Conservation (phyloP, 768 basidiomycete genomes). For the Auricularia cornea region DNA sequence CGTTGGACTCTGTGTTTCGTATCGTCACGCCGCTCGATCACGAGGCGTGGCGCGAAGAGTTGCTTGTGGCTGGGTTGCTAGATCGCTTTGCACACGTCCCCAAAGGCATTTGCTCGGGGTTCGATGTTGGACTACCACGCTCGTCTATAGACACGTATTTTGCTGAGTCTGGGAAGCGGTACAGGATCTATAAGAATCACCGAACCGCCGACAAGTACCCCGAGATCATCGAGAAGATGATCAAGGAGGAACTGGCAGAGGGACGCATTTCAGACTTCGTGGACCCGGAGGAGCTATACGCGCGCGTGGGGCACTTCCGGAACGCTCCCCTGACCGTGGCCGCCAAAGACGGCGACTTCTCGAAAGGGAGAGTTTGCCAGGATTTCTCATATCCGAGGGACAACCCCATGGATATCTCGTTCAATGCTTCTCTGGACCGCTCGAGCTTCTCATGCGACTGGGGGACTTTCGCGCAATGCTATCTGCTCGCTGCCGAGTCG, state of each 20-base stretch:
- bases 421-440: slow-evolving; percentile 24
- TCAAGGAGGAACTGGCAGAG: not conserved
- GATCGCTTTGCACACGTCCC: too few relatives aligned
- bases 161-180: not conserved
- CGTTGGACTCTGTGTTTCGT: too few relatives aligned
- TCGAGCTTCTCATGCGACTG: slow-evolving; percentile 25
- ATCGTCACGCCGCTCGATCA: too few relatives aligned
- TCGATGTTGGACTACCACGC: not conserved
- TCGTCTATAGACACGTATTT: not conserved
- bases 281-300: slow-evolving; percentile 12
- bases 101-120: too few relatives aligned
- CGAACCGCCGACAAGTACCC: not conserved
- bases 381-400: slow-evolving; percentile 25
- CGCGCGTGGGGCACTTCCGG: slow-evolving; percentile 22
- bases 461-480: slow-evolving; percentile 18
- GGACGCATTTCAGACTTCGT: slow-evolving; percentile 1
- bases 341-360: too few relatives aligned
- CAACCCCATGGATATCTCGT: slow-evolving; percentile 16
- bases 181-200: not conserved
- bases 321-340: slow-evolving; percentile 23
- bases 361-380: too few relatives aligned
- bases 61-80: too few relatives aligned
- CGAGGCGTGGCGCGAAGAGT: too few relatives aligned
- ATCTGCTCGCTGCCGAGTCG: slow-evolving; percentile 14
- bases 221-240: not conserved